phyloP scores from a whole-genome alignment of 2,329 filamentous ascomycete genomes.

The Penicillium sp. region DNA sequence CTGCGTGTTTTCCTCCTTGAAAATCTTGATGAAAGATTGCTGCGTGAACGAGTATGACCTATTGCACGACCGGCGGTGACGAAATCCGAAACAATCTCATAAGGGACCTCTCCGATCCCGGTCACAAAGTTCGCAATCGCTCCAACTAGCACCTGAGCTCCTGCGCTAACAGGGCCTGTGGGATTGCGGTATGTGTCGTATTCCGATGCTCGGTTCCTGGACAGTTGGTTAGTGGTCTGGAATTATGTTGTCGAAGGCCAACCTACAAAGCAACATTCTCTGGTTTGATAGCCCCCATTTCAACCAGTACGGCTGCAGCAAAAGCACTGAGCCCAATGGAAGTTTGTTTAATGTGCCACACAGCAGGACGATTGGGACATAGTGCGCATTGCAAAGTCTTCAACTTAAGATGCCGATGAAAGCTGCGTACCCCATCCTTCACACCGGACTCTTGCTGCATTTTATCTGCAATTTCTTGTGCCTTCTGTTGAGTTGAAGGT shows the following conservation, averaged over 20 bases:
- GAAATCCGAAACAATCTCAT: slow-evolving; percentile 45
- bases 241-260: slow-evolving; percentile 23
- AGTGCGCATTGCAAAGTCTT: slow-evolving; percentile 69
- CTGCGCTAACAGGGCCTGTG: slow-evolving; percentile 75
- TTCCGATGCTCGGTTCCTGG: slow-evolving; percentile 58
- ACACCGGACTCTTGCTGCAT: slow-evolving; percentile 67
- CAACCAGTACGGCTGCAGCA: slow-evolving; percentile 68
- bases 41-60: slow-evolving; percentile 57
- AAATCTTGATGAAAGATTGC: slow-evolving; percentile 31
- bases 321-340: slow-evolving; percentile 68
- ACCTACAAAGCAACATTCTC: slow-evolving; percentile 69
- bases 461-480: slow-evolving; percentile 58
- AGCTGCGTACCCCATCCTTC: slow-evolving; percentile 63
- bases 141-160: slow-evolving; percentile 73
- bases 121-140: slow-evolving; percentile 80
- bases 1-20: background rate
- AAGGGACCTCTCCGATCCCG: slow-evolving; percentile 72
- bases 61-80: slow-evolving; percentile 53
- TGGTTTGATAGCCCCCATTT: slow-evolving; percentile 64
- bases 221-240: slow-evolving; percentile 4
- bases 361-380: slow-evolving; percentile 66
- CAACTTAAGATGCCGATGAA: slow-evolving; percentile 68
- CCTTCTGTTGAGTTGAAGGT: slow-evolving; percentile 59
- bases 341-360: slow-evolving; percentile 71
- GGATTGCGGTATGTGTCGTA: slow-evolving; percentile 78